These are phyloP conservation scores for Beta corolliflora DNA, from an alignment of 179 eudicot genomes.

Conservation along the genomic window DNA sequence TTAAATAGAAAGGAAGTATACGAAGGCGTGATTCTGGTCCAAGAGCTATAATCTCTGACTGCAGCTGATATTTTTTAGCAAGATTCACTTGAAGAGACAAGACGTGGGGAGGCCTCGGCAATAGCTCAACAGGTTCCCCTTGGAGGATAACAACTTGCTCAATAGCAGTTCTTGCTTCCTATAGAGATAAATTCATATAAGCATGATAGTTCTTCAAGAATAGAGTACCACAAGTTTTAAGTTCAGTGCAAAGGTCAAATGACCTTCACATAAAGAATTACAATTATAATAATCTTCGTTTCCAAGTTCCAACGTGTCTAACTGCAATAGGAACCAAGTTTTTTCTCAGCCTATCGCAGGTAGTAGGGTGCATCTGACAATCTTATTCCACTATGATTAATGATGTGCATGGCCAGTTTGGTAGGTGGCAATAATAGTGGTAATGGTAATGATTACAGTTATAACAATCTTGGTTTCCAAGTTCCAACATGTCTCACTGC, in stretches of 20 bases:
- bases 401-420: background rate
- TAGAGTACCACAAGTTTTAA: background rate
- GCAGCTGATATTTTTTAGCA: conserved; percentile 60
- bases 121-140: conserved; percentile 77
- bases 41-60: conserved; percentile 53
- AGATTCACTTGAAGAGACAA: conserved; percentile 68
- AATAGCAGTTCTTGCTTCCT: conserved; percentile 92
- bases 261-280: too few species aligned
- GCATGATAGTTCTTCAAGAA: background rate
- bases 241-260: background rate
- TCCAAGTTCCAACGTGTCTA: too few species aligned
- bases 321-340: too few species aligned
- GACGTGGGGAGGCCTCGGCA: conserved; percentile 68
- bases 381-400: background rate
- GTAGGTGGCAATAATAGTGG: too few species aligned
- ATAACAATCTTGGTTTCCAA: too few species aligned
- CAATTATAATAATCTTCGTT: too few species aligned
- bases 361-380: background rate
- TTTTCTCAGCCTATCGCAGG: background rate
- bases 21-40: conserved; percentile 56
- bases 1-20: conserved; percentile 52
- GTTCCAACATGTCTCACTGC: too few species aligned
- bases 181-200: conserved; percentile 16
- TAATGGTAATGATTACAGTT: too few species aligned
- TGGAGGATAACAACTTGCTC: conserved; percentile 78